Conservation (phyloP, 169 alveolate species). For the Eimeria tenella region DNA sequence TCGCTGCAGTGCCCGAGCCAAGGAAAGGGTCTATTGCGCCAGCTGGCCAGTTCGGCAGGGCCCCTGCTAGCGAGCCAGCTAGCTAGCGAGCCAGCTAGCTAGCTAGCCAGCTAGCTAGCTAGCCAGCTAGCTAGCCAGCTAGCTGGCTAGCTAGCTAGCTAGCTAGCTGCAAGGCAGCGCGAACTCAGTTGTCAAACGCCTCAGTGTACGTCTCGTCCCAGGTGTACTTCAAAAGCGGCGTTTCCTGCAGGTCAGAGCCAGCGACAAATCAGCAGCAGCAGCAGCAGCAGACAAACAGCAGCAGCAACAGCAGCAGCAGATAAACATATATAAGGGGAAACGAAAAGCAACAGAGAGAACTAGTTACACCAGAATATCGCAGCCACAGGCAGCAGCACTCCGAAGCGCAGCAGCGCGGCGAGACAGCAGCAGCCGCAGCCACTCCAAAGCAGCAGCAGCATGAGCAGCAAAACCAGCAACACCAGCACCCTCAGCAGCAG, state of each 20-base stretch:
- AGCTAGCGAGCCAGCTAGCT: slow-evolving; percentile 5
- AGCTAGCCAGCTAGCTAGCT: neutral
- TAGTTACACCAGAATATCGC: neutral
- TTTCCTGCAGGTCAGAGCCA: slow-evolving; percentile 82
- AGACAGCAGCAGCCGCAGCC: neutral
- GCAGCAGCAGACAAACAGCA: neutral
- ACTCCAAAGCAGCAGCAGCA: neutral
- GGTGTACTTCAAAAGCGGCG: slow-evolving; percentile 95
- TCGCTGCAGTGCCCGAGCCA: neutral
- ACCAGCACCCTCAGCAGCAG: neutral
- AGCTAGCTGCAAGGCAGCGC: slow-evolving; percentile 5
- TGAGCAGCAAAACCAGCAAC: neutral
- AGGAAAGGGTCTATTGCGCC: neutral
- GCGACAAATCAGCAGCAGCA: neutral
- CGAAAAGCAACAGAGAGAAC: neutral
- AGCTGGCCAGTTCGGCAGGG: neutral
- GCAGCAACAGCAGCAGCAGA: neutral
- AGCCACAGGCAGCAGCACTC: neutral
- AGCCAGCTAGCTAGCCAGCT: slow-evolving; percentile 32
- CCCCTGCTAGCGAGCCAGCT: slow-evolving; percentile 22
- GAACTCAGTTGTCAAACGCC: slow-evolving; percentile 88
- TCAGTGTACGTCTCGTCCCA: slow-evolving; percentile 96
- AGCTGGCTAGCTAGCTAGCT: slow-evolving; percentile 39
- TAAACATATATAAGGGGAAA: neutral
- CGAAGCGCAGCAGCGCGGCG: neutral